Evolutionary conservation across 1,139 yeast genomes (phyloP), one percentile per base, ranked within the genome.

Genomic region (Cylindricascospora bacillispora): DNA sequence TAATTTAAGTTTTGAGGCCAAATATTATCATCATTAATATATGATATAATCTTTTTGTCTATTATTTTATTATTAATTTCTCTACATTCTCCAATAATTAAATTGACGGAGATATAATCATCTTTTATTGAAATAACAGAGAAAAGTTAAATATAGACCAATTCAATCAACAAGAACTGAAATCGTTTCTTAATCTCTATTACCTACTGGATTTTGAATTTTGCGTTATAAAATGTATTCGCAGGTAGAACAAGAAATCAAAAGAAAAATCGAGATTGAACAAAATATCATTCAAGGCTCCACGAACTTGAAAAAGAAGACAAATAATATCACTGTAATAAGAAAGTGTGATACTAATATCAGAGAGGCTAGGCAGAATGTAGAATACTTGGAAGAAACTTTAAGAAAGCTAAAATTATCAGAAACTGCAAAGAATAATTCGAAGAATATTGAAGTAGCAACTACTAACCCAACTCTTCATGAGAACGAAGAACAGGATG

Each of bases 281-380:
- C 66, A 67, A 48, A 85, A 81, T 50, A 76, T 86, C 55, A 83
- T 86, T 31, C 78, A 74, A 41, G 97, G 95, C 32, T 89, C 93
- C 36, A 75, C 78, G 37, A 68, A 78, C 36, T 63, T 89, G 58
- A 77, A 82, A 52, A 74, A 73, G 51, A 75, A 73, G 40, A 82
- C 97, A 13, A 57, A 64, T 40, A 89, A 89, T 55, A 64, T 77
- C 13, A 73, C 71, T 40, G 95, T 86, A 29, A 85, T 86, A 44
- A 93, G 83, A 50, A 73, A 80, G 52, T 86, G 97, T 62, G 86
- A 83, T 56, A 75, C 86, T 22, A 83, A 78, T 47, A 85, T 89
- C 44, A 65, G 92, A 39, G 97, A 89, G 47, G 86, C 95, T 2
- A 86, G 83, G 48, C 75, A 82, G 40, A 86, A 86, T 56, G 80